Base-by-base conservation (phyloP, 345 rosid species). In the Eucalyptus erythrocorys region DNA sequence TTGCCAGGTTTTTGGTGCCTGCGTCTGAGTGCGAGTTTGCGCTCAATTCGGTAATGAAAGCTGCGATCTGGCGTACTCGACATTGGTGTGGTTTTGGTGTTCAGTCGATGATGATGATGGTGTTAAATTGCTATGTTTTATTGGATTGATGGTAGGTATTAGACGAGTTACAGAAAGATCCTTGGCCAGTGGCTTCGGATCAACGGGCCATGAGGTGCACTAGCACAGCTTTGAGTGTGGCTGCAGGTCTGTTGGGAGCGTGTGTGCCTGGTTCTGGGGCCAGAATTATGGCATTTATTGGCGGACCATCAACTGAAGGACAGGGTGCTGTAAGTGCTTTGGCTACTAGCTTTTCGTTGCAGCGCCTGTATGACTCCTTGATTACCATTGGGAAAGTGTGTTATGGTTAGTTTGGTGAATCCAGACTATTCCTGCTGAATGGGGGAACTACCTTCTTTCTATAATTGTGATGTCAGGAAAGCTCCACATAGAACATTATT, bases 211-310 rank as follows among this genome's bases (percentile, higher is more conserved):
- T 90, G 17, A 94, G 99, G 92, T 96, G 99, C 91, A 96, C 99
- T 17, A 91, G 99, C 89, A 94, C 95, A 16, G 99, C 99, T n/a
- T 94, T 98, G 87, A 93, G 97, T 87, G 94, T 98, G 26, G 98
- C 99, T 89, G 96, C 99, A 85, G 64, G 93, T 90, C 93, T 98
- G 91, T 92, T 97, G 90, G 96, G 99, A 90, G 98, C 97, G 87
- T 97, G 99, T 88, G 97, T 96, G 90, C 99, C 99, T 86, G 99
- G 99, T 86, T 96, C 94, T 86, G 98, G 97, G 89, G 99, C 99
- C 88, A 94, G 99, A 87, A 98, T 98, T 89, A 92, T 98, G 98
- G 98, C 99, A 59, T 96, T 96, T 90, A 55, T 97, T 48, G 99
- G 99, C n/a, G 99, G 99, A 85, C 99, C 99, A 86, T 93, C 99